These are phyloP conservation scores for Citrus glauca DNA, from an alignment of 345 rosid species.

Conservation along the genomic window DNA sequence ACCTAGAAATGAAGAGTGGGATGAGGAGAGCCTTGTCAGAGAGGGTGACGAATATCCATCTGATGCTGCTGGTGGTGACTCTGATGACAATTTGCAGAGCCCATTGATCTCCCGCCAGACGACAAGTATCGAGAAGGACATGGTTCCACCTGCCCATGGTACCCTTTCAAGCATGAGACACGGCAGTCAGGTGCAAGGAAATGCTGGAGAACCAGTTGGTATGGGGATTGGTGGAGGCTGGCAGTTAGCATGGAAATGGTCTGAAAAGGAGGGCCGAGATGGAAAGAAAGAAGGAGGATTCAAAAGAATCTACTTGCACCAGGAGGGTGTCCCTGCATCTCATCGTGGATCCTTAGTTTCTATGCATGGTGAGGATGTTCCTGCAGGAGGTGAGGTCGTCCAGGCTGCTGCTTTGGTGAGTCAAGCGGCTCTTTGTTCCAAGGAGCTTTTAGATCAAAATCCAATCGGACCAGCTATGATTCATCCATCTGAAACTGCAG, in stretches of 20 bases:
- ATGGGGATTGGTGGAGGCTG: slow-evolving; percentile 93
- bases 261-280: slow-evolving; percentile 62
- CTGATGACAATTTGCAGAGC: slow-evolving; percentile 75
- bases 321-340: slow-evolving; percentile 62
- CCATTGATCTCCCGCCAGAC: slow-evolving; percentile 92
- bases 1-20: slow-evolving; percentile 72
- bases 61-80: slow-evolving; percentile 60
- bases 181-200: slow-evolving; percentile 56
- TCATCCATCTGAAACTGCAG: slow-evolving; percentile 71
- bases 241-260: slow-evolving; percentile 99
- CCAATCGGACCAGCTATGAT: slow-evolving; percentile 85
- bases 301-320: slow-evolving; percentile 77
- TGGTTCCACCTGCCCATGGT: slow-evolving; percentile 46
- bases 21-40: slow-evolving; percentile 66
- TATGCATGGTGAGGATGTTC: slow-evolving; percentile 48
- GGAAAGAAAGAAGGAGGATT: slow-evolving; percentile 84
- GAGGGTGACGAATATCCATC: slow-evolving; percentile 71
- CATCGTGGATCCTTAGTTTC: slow-evolving; percentile 71
- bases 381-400: slow-evolving; percentile 51
- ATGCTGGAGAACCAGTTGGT: slow-evolving; percentile 47
- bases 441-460: slow-evolving; percentile 55
- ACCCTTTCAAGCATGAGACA: slow-evolving; percentile 53
- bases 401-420: slow-evolving; percentile 94
- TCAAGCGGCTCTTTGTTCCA: slow-evolving; percentile 76
- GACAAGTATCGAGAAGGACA: slow-evolving; percentile 70